These are phyloP conservation scores for Suillus decipiens DNA, from an alignment of 768 basidiomycete genomes.

Conservation along the genomic window DNA sequence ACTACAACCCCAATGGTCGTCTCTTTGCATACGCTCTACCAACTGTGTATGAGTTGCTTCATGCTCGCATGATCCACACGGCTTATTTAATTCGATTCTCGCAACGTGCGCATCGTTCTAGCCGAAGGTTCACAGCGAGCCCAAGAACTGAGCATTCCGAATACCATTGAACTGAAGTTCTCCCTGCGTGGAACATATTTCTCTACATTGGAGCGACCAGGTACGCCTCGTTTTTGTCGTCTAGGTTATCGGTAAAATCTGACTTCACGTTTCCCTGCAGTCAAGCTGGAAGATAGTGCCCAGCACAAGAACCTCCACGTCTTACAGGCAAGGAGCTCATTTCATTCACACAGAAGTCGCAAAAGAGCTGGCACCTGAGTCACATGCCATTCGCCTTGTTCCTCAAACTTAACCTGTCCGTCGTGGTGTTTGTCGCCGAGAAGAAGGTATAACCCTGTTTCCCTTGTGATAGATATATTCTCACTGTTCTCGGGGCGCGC, in stretches of 20 bases:
- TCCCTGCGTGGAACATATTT: constrained; percentile 93
- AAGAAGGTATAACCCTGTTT: background rate
- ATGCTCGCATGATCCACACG: constrained; percentile 14
- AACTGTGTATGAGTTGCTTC: constrained; percentile 54
- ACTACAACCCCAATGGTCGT: constrained; percentile 85
- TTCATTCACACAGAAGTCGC: constrained; percentile 87
- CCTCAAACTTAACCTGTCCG: constrained; percentile 70
- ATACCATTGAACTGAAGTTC: constrained; percentile 83
- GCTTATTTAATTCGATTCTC: constrained; percentile 21
- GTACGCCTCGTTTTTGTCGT: constrained; percentile 42
- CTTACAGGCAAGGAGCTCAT: constrained; percentile 90
- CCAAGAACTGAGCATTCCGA: constrained; percentile 71
- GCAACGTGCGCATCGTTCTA: constrained; percentile 75
- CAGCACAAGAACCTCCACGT: constrained; percentile 95
- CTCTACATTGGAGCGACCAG: constrained; percentile 93
- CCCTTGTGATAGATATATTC: background rate
- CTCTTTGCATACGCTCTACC: constrained; percentile 85
- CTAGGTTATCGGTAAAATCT: constrained; percentile 18
- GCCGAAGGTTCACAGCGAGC: constrained; percentile 73
- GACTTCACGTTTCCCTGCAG: constrained; percentile 28
- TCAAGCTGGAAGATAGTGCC: constrained; percentile 85
- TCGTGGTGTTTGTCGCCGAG: constrained; percentile 57
- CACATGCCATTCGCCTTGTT: constrained; percentile 80
- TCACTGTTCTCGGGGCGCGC: constrained; percentile 61
- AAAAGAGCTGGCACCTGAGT: constrained; percentile 88